Evolutionary conservation across 1,139 yeast genomes (phyloP).

Genomic region (Insectozyma bohioensis): DNA sequence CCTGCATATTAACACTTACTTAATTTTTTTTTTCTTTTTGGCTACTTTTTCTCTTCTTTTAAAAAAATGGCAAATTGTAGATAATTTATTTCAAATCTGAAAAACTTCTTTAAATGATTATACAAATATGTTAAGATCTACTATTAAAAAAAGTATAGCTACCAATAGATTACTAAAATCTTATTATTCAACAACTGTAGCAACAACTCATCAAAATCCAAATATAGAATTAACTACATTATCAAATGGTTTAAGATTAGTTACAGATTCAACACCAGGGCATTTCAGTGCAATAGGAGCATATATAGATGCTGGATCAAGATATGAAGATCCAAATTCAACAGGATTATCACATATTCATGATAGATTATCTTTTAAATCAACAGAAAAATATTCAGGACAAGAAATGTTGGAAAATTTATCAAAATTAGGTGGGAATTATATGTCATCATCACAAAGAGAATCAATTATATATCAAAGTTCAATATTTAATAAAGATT

Average conservation of each 20-base stretch:
- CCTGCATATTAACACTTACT: conserved; percentile 1
- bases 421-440: conserved; percentile 87
- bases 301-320: conserved; percentile 86
- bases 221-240: conserved; percentile 51
- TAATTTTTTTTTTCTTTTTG: conserved; percentile 1
- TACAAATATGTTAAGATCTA: no score
- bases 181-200: neutral
- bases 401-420: conserved; percentile 72
- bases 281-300: conserved; percentile 91
- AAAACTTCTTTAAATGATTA: neutral
- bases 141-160: no score
- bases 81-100: no score
- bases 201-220: conserved; percentile 15
- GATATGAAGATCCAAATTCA: conserved; percentile 60
- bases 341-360: conserved; percentile 80
- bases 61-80: neutral
- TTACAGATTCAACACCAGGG: conserved; percentile 84
- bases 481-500: conserved; percentile 84
- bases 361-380: conserved; percentile 86
- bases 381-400: conserved; percentile 64
- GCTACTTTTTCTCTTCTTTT: neutral
- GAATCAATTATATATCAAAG: conserved; percentile 94
- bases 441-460: conserved; percentile 90
- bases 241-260: conserved; percentile 77
- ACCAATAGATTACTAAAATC: no score